Evolutionary conservation across 2,329 filamentous ascomycete species (phyloP), one percentile per base, ranked within the genome.

Genomic region (Triangularia verruculosa): DNA sequence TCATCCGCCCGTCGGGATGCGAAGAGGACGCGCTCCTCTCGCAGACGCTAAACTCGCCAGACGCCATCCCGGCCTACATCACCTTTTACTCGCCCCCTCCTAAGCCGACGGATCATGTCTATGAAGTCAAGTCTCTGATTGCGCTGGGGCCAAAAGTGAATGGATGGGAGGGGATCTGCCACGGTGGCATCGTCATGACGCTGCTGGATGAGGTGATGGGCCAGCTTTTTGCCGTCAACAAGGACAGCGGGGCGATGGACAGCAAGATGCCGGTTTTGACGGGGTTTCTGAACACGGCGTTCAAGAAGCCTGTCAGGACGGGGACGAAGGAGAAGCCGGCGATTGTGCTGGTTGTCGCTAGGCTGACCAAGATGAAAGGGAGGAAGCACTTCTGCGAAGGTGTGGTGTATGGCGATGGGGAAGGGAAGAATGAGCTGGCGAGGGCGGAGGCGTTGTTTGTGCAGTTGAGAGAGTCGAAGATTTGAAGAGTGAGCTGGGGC

Each of bases 181-280:
- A 89, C 70, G 86, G 86, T 20, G 86, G 86, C 1, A 79, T 88
- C 28, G 78, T 84, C 6, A 79, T 80, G 8, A 79, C 82, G 0
- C 71, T 89, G n/a, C 71, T 89, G 22, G 86, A 89, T 69, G 86
- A 89, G 70, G 74, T 77, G 5, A 81, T 83, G 71, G 84, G 85
- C 0, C 74, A 81, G 5, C 66, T 86, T 17, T 74, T 84, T 9
- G 75, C 75, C 2, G 68, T 79, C 27, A 83, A 83, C 65, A 66
- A 66, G 34, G 15, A 22, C 25, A 32, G 68, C 34, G 61, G 66
- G 12, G 60, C 59, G 20, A 61, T 72, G 6, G 39, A 17, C 4
- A 63, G 68, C 5, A 47, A 64, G 3, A 55, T 70, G 4, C 71
- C 72, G 15, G 73, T 76, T 15, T 77, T 83, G 70, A 86, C 83